Conservation (phyloP, 1,284 basidiomycete species). For the Pseudozyma sp. region DNA sequence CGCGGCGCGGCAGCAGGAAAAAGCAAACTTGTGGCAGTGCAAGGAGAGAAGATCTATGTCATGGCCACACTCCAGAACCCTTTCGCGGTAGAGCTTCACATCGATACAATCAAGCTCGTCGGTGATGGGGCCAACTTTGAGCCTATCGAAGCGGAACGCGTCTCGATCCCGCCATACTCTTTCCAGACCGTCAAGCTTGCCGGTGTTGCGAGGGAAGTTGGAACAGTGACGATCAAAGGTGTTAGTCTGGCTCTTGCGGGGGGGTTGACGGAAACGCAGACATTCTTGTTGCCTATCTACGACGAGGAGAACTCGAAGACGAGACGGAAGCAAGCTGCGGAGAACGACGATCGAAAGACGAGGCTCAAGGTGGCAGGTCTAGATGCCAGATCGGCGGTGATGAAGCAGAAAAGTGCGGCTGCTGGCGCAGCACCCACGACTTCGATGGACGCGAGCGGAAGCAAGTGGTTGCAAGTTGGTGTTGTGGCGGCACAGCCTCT, state of each 20-base stretch:
- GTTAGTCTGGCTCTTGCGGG: conserved; percentile 82
- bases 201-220: conserved; percentile 77
- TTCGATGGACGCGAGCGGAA: background rate
- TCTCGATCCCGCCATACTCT: conserved; percentile 79
- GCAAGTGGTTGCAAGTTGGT: conserved; percentile 74
- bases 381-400: conserved; percentile 72
- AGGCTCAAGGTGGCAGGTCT: conserved; percentile 80
- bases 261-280: conserved; percentile 74
- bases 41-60: conserved; percentile 85
- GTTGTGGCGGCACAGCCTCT: conserved; percentile 88
- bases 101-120: conserved; percentile 82
- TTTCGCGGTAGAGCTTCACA: conserved; percentile 87
- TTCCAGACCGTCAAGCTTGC: conserved; percentile 80
- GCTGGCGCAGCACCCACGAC: background rate
- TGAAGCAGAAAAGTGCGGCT: conserved; percentile 28
- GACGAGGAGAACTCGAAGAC: conserved; percentile 79
- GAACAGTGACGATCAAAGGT: conserved; percentile 80
- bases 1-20: conserved; percentile 11
- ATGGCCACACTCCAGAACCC: conserved; percentile 88
- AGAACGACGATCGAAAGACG: conserved; percentile 75
- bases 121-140: conserved; percentile 81
- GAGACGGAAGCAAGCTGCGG: conserved; percentile 73
- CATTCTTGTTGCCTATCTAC: conserved; percentile 81
- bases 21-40: conserved; percentile 78
- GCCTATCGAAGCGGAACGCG: conserved; percentile 72